Evolutionary conservation across 768 basidiomycete species (phyloP).

Genomic region (Xanthoconium purpureum): DNA sequence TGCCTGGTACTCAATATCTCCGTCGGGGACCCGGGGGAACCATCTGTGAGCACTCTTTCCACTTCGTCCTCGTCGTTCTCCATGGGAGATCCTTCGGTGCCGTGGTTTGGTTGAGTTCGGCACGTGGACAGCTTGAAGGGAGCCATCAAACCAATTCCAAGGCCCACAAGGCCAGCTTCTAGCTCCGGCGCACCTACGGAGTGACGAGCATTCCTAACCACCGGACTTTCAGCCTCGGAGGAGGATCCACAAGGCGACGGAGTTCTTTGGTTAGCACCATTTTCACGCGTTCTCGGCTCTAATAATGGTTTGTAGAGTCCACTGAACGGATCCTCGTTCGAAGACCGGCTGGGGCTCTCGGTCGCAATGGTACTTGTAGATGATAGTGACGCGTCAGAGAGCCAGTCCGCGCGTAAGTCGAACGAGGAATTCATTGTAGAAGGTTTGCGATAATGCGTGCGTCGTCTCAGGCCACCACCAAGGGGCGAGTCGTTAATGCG

Average conservation of each 20-base stretch:
- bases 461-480: conserved; percentile 30
- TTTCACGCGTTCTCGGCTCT: conserved; percentile 9
- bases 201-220: conserved; percentile 33
- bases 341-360: conserved; percentile 27
- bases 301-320: conserved; percentile 40
- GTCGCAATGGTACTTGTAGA: conserved; percentile 19
- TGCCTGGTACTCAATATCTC: conserved; percentile 17
- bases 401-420: conserved; percentile 28
- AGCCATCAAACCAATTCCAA: conserved; percentile 45
- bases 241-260: conserved; percentile 22
- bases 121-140: conserved; percentile 50
- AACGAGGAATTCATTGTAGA: conserved; percentile 27
- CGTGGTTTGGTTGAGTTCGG: conserved; percentile 25
- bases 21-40: conserved; percentile 23
- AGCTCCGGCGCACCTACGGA: conserved; percentile 27
- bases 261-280: conserved; percentile 10
- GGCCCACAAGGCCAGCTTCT: conserved; percentile 37
- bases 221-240: conserved; percentile 49
- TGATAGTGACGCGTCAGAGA: conserved; percentile 31
- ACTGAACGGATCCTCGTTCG: conserved; percentile 45
- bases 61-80: conserved; percentile 36
- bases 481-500: conserved; percentile 50
- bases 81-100: conserved; percentile 8
- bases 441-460: conserved; percentile 26
- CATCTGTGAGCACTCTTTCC: conserved; percentile 26